Evolutionary conservation across 163 green algal species (phyloP).

Genomic region (Prototheca wickerhamii): DNA sequence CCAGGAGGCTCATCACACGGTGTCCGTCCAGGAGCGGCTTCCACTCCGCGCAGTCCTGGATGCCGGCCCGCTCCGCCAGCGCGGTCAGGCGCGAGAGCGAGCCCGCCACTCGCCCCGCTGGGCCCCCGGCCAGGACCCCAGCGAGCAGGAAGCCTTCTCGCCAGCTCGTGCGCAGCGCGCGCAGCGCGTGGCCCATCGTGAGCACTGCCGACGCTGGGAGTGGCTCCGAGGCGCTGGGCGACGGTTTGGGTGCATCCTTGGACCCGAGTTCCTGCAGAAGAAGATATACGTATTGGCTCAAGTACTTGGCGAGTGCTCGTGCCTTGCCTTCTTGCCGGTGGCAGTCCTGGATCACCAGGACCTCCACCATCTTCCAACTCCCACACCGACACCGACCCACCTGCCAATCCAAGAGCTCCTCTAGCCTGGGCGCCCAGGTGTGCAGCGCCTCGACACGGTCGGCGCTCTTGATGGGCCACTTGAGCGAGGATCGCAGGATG

Average conservation of each 20-base stretch:
- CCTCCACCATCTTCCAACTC: neutral
- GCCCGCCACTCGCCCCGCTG: neutral
- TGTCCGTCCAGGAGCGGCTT: slow-evolving; percentile 66
- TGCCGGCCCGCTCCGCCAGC: slow-evolving; percentile 43
- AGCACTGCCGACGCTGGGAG: slow-evolving; percentile 20
- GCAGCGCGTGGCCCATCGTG: slow-evolving; percentile 42
- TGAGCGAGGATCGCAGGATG: slow-evolving; percentile 58
- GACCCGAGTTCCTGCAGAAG: too few species aligned
- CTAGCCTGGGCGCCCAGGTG: slow-evolving; percentile 31
- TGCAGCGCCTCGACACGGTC: slow-evolving; percentile 50
- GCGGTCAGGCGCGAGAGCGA: slow-evolving; percentile 33
- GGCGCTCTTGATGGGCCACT: slow-evolving; percentile 63
- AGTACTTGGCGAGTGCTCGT: too few species aligned
- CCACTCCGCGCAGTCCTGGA: slow-evolving; percentile 55
- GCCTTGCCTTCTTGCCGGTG: too few species aligned
- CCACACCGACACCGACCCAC: slow-evolving; percentile 2
- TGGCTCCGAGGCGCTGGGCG: neutral
- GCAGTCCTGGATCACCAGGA: neutral
- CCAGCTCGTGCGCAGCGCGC: slow-evolving; percentile 56
- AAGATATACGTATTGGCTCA: too few species aligned
- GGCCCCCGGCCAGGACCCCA: slow-evolving; percentile 29
- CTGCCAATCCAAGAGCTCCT: slow-evolving; percentile 10
- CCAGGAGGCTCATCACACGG: slow-evolving; percentile 58
- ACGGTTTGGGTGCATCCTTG: too few species aligned
- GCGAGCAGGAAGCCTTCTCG: slow-evolving; percentile 40